Evolutionary conservation across 495 filamentous ascomycete genomes (phyloP).

Genomic region (Penicillium dipodomyicola): DNA sequence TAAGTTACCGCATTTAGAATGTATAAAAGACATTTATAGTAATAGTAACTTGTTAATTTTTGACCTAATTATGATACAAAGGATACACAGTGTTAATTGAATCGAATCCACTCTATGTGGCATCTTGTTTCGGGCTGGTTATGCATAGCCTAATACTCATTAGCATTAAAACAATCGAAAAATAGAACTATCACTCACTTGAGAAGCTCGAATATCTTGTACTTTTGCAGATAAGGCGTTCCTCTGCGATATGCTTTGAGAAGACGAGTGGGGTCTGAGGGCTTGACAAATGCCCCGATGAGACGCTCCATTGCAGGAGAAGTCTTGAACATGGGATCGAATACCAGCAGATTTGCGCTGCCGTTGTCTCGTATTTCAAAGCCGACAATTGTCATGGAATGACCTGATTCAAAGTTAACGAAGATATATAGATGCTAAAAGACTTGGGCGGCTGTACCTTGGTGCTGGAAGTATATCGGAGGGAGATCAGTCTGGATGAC

Average conservation of each 20-base stretch:
- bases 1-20: conserved; percentile 9
- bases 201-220: conserved; percentile 74
- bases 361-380: conserved; percentile 69
- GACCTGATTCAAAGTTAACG: conserved; percentile 49
- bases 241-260: conserved; percentile 72
- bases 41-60: not conserved
- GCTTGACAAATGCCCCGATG: conserved; percentile 44
- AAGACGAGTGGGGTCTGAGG: conserved; percentile 50
- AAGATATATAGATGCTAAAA: not conserved
- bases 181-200: conserved; percentile 49
- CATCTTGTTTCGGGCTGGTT: not conserved
- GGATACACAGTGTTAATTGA: not conserved
- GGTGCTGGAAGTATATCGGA: conserved; percentile 89
- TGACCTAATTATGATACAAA: not conserved
- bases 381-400: conserved; percentile 90
- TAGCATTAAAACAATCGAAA: not conserved
- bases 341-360: conserved; percentile 70
- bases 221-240: conserved; percentile 62
- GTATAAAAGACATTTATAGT: conserved; percentile 5
- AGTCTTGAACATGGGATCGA: conserved; percentile 84
- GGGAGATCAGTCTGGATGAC: conserved; percentile 67
- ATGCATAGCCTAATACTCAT: conserved; percentile 10
- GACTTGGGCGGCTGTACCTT: conserved; percentile 43
- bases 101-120: not conserved
- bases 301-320: conserved; percentile 58